Conservation (phyloP, 2,329 filamentous ascomycete genomes). For the Microdochium trichocladiopsis region DNA sequence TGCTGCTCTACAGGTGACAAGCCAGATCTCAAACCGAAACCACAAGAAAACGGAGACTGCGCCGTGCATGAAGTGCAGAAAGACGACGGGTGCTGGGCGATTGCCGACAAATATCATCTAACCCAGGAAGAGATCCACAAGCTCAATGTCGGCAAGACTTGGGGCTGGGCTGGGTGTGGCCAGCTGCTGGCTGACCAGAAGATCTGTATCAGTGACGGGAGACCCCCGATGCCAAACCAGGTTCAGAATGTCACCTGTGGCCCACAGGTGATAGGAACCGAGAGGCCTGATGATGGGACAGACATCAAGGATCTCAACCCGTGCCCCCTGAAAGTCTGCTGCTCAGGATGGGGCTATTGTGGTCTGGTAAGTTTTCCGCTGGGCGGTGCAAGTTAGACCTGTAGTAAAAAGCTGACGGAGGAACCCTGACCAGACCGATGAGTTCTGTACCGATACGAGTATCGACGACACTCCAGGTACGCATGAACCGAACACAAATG, state of each 20-base stretch:
- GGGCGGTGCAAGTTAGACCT: too few relatives aligned
- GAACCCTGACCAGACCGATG: neutral
- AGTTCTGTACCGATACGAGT: too few relatives aligned
- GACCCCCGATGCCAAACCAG: neutral
- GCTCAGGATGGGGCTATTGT: too few relatives aligned
- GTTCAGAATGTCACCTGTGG: neutral
- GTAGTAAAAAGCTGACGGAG: too few relatives aligned
- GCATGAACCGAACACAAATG: too few relatives aligned
- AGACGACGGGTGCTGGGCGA: neutral
- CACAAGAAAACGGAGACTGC: neutral
- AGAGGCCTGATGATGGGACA: neutral
- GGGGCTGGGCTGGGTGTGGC: neutral
- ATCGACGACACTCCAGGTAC: too few relatives aligned
- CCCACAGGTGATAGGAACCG: neutral
- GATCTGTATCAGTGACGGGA: neutral
- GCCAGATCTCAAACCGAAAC: neutral
- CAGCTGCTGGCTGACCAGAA: neutral
- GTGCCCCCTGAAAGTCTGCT: constrained; percentile 31
- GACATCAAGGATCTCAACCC: constrained; percentile 15
- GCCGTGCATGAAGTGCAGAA: neutral
- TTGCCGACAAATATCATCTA: neutral
- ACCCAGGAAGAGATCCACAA: neutral
- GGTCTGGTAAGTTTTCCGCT: too few relatives aligned
- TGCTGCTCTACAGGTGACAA: neutral
- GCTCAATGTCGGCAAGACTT: neutral